Evolutionary conservation across 306 rosid genomes (phyloP), one percentile per base, ranked within the genome.

Genomic region (Malus sieversii): DNA sequence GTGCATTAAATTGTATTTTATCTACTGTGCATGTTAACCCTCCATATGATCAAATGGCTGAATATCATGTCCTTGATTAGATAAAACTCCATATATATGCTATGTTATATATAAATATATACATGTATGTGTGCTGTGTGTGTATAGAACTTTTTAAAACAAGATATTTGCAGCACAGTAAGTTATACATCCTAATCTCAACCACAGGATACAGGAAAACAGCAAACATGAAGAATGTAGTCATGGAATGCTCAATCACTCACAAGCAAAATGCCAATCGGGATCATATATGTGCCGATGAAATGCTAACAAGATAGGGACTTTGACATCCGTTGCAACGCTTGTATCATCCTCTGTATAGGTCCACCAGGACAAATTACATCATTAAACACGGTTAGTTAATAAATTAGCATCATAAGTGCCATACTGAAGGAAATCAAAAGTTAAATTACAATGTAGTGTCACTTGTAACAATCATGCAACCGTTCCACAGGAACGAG

Each of bases 281-380:
- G 73, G 89, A 80, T 90, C 89, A 83, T 89, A 92, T 53, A 95
- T 79, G 79, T 90, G 97, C 46, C 80, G 80, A 79, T 88, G 91
- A 86, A 96, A 96, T 66, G 83, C 93, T 80, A 62, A 83, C 78
- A 96, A 86, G 80, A 96, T 92, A 20, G 98, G 99, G 74, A 96
- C 91, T 83, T 96, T 96, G 73, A 96, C 88, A 65, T 90, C 93
- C 8, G 88, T 76, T 2, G 77, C 80, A 79, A 96, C 70, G 84
- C 97, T 82, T 71, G 99, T 96, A 84, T 96, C 99, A 80, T 96
- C 99, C 99, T 96, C 99, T 96, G 88, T 46, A 80, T 73, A 85
- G 60, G 58, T 38, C 42, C 45, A 83, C 61, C 58, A 58, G 22
- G 30, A 29, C 38, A 64, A 69, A 67, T 30, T 79, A 32, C 32